These are phyloP conservation scores for Starmerella bombicola DNA, from an alignment of 805 yeast genomes.

Conservation along the genomic window DNA sequence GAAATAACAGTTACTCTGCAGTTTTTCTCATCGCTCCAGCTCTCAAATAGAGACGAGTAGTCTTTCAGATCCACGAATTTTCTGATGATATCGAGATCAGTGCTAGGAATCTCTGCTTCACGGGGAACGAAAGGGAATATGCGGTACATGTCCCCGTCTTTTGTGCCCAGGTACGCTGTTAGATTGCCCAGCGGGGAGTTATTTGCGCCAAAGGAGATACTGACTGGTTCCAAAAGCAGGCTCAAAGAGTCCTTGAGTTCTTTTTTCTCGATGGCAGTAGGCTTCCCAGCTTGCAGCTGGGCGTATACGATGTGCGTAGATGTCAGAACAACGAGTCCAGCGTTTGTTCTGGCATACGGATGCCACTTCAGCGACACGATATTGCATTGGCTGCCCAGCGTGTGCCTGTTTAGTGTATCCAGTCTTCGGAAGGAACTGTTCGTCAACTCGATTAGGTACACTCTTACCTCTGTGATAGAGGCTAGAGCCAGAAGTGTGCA, in stretches of 20 bases:
- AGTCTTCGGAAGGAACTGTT: neutral
- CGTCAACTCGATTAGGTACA: slow-evolving; percentile 16
- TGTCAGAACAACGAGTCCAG: slow-evolving; percentile 36
- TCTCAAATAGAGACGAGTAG: slow-evolving; percentile 27
- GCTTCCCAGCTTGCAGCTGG: slow-evolving; percentile 23
- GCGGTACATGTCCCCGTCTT: slow-evolving; percentile 47
- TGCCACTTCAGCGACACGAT: slow-evolving; percentile 37
- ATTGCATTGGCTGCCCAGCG: neutral
- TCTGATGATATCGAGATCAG: neutral
- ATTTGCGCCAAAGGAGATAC: slow-evolving; percentile 37
- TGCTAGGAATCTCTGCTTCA: slow-evolving; percentile 30
- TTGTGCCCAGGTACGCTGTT: slow-evolving; percentile 40
- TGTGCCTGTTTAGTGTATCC: neutral
- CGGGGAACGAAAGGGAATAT: slow-evolving; percentile 55
- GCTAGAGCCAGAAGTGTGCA: slow-evolving; percentile 36
- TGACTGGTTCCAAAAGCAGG: slow-evolving; percentile 24
- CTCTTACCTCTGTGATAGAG: slow-evolving; percentile 28
- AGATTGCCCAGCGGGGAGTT: slow-evolving; percentile 34
- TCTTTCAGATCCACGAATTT: slow-evolving; percentile 22
- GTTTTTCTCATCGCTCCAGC: slow-evolving; percentile 5
- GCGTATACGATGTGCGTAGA: slow-evolving; percentile 19
- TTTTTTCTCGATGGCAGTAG: slow-evolving; percentile 28
- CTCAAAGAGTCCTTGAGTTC: slow-evolving; percentile 3
- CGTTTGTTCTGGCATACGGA: slow-evolving; percentile 33
- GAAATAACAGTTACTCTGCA: slow-evolving; percentile 1